Conservation (phyloP, 495 filamentous ascomycete genomes). For the Hypoxylon lienhwacheense region DNA sequence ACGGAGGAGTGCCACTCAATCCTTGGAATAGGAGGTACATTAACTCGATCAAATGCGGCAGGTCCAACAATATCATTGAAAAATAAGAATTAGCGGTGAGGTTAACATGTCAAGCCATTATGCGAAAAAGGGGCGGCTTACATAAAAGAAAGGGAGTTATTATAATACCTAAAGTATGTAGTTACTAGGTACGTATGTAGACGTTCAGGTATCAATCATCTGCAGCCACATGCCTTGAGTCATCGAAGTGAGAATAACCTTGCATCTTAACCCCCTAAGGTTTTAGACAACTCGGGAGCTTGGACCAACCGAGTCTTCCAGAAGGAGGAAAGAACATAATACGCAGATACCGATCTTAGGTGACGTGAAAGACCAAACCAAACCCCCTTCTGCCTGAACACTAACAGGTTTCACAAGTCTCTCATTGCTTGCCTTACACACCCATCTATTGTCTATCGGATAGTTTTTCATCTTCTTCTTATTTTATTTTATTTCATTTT, state of each 20-base stretch:
- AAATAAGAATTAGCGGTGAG: conserved; percentile 22
- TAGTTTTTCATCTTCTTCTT: no score
- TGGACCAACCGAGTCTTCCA: conserved; percentile 21
- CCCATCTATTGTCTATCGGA: no score
- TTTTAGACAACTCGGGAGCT: conserved; percentile 17
- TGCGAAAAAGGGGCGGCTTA: conserved; percentile 5
- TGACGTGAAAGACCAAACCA: conserved; percentile 20
- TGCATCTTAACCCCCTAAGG: background rate
- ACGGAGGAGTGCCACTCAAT: no score
- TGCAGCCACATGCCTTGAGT: no score
- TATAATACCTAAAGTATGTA: no score
- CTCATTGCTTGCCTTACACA: conserved; percentile 4
- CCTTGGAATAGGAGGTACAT: no score
- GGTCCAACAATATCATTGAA: background rate
- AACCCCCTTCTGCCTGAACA: conserved; percentile 23
- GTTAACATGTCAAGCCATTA: conserved; percentile 5
- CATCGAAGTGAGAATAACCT: conserved; percentile 22
- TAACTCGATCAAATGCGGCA: no score
- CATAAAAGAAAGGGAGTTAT: conserved; percentile 11
- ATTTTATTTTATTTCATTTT: no score
- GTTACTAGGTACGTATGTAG: no score
- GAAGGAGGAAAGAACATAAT: conserved; percentile 16
- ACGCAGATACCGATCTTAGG: conserved; percentile 13
- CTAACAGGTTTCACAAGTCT: conserved; percentile 23
- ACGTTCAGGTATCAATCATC: no score